These are phyloP conservation scores for Ampelomyces quisqualis DNA, from an alignment of 2,329 filamentous ascomycete species.

Conservation along the genomic window DNA sequence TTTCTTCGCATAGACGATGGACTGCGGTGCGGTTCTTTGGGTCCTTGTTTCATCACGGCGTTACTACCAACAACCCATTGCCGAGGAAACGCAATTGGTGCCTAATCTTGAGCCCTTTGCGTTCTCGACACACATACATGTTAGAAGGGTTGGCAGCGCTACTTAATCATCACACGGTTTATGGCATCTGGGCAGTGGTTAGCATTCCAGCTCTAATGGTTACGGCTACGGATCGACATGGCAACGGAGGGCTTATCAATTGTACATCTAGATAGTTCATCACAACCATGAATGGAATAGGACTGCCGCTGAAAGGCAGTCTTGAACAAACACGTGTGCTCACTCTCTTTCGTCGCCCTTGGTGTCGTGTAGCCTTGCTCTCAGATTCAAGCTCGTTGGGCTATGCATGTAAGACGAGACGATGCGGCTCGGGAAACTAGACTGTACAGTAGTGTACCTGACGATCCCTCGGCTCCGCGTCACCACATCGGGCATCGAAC, in stretches of 20 bases:
- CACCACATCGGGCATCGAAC: too few relatives aligned
- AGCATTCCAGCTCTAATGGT: constrained; percentile 1
- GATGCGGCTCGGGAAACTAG: neutral
- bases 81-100: neutral
- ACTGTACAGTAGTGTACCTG: constrained; percentile 1
- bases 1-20: constrained; percentile 31
- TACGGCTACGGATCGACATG: too few relatives aligned
- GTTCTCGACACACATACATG: neutral
- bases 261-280: neutral
- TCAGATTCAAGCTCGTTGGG: neutral
- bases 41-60: neutral
- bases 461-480: neutral
- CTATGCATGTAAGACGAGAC: too few relatives aligned
- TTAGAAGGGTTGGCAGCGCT: neutral
- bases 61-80: neutral
- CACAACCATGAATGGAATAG: neutral
- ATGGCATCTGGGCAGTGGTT: constrained; percentile 53
- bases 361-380: too few relatives aligned
- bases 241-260: neutral
- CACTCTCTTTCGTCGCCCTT: too few relatives aligned
- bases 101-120: neutral
- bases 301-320: too few relatives aligned
- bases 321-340: too few relatives aligned
- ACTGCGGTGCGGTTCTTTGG: neutral
- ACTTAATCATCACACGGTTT: constrained; percentile 40